Evolutionary conservation across 192 early-diverging fungal species (phyloP).

Genomic region (Podila clonocystis): DNA sequence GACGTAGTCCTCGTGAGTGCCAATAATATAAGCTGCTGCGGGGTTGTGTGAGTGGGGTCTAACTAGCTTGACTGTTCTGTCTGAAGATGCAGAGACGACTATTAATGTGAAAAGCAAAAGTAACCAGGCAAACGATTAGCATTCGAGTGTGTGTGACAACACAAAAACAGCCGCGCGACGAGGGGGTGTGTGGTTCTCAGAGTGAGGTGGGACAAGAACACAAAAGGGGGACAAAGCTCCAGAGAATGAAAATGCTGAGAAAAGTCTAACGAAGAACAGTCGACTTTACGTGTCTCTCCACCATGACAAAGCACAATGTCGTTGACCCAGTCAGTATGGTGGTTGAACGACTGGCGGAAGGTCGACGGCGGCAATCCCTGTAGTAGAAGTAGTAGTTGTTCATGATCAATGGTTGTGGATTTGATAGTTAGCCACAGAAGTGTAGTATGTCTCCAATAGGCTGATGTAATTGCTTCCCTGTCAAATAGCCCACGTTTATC

Average conservation of each 20-base stretch:
- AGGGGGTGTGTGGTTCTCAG: neutral
- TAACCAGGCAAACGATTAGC: neutral
- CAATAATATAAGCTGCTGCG: slow-evolving; percentile 66
- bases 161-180: too few species aligned
- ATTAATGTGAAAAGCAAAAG: slow-evolving; percentile 4
- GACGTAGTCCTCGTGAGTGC: slow-evolving; percentile 92
- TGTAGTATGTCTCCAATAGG: too few species aligned
- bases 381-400: neutral
- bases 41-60: slow-evolving; percentile 66
- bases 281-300: slow-evolving; percentile 66
- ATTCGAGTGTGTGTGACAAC: neutral
- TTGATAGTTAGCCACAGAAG: too few species aligned
- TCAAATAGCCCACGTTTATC: too few species aligned
- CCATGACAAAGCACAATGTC: slow-evolving; percentile 83
- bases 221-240: neutral
- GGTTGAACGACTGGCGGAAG: slow-evolving; percentile 72
- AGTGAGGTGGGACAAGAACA: neutral
- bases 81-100: slow-evolving; percentile 92
- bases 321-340: slow-evolving; percentile 98
- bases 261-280: neutral
- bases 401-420: too few species aligned
- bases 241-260: neutral
- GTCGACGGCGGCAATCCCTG: slow-evolving; percentile 65
- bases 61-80: slow-evolving; percentile 87
- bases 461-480: too few species aligned